Percentiles rank a stretch among this genome's conserved stretches.
Evolutionary conservation across 2,329 filamentous ascomycete genomes (phyloP).

Genomic region (Thielaviopsis populi): DNA sequence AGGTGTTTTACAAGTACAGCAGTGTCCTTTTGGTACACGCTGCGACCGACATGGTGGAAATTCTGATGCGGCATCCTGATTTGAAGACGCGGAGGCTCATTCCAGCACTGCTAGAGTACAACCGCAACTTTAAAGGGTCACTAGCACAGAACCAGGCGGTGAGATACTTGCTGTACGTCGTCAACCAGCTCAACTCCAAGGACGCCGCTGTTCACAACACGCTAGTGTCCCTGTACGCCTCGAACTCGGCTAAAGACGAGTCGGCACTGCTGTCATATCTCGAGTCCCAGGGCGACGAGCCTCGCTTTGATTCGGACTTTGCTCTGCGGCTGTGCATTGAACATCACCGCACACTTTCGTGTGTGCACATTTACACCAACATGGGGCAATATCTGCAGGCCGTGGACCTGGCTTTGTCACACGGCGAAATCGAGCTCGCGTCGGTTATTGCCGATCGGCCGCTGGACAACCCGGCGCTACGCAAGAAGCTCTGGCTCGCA

Average conservation of each 20-base stretch:
- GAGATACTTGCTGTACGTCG: conserved; percentile 82
- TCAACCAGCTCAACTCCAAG: conserved; percentile 68
- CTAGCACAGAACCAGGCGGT: conserved; percentile 76
- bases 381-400: conserved; percentile 93
- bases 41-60: conserved; percentile 76
- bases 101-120: conserved; percentile 86
- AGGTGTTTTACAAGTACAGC: conserved; percentile 93
- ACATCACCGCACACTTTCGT: conserved; percentile 80
- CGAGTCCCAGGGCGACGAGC: conserved; percentile 74
- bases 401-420: conserved; percentile 79
- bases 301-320: conserved; percentile 87
- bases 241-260: conserved; percentile 69
- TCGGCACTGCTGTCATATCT: conserved; percentile 75
- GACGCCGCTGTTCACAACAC: conserved; percentile 92
- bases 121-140: conserved; percentile 55
- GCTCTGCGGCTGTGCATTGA: conserved; percentile 91
- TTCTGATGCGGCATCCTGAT: conserved; percentile 80
- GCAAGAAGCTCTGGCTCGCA: conserved; percentile 90
- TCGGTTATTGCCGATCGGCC: conserved; percentile 78
- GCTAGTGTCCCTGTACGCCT: conserved; percentile 87
- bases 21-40: conserved; percentile 90
- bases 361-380: conserved; percentile 90
- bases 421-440: conserved; percentile 79
- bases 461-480: conserved; percentile 59
- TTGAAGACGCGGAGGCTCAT: conserved; percentile 79